Percentiles rank a stretch among this genome's conserved stretches.
Evolutionary conservation across 495 filamentous ascomycete genomes (phyloP).

Genomic region (Aspergillus mulundensis): DNA sequence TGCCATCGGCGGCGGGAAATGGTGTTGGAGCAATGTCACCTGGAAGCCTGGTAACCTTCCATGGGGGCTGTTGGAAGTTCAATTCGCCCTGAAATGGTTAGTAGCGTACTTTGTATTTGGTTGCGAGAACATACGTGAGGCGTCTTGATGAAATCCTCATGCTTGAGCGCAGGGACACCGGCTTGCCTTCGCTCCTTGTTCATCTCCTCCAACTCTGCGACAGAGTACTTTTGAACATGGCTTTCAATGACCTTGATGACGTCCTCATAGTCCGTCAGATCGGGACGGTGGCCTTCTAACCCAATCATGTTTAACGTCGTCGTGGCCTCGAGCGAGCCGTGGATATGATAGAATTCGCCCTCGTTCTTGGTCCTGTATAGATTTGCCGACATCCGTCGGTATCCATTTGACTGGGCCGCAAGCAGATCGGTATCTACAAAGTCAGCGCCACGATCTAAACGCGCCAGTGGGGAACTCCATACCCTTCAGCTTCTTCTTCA

Average conservation of each 20-base stretch:
- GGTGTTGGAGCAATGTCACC: constrained; percentile 49
- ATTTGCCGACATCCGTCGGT: constrained; percentile 71
- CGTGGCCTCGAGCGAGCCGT: constrained; percentile 69
- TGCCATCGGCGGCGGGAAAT: constrained; percentile 39
- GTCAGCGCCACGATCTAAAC: constrained; percentile 13
- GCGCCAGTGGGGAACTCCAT: not conserved
- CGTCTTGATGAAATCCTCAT: constrained; percentile 59
- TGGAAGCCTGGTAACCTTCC: constrained; percentile 48
- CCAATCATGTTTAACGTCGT: constrained; percentile 69
- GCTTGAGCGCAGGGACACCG: constrained; percentile 61
- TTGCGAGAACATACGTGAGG: constrained; percentile 46
- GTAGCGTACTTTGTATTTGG: not conserved
- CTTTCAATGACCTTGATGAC: constrained; percentile 64
- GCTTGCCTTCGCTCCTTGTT: constrained; percentile 61
- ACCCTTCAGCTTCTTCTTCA: constrained; percentile 62
- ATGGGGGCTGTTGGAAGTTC: constrained; percentile 47
- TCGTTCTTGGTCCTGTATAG: constrained; percentile 65
- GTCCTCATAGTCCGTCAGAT: constrained; percentile 61
- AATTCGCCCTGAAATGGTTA: constrained; percentile 39
- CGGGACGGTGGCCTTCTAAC: constrained; percentile 57
- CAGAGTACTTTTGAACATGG: constrained; percentile 60
- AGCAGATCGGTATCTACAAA: constrained; percentile 64
- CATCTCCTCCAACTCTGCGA: constrained; percentile 59
- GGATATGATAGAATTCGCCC: constrained; percentile 70
- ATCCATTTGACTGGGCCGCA: constrained; percentile 65